phyloP scores from a whole-genome alignment of 108 stramenopile genomes.

The Fragilaria crotonensis region DNA sequence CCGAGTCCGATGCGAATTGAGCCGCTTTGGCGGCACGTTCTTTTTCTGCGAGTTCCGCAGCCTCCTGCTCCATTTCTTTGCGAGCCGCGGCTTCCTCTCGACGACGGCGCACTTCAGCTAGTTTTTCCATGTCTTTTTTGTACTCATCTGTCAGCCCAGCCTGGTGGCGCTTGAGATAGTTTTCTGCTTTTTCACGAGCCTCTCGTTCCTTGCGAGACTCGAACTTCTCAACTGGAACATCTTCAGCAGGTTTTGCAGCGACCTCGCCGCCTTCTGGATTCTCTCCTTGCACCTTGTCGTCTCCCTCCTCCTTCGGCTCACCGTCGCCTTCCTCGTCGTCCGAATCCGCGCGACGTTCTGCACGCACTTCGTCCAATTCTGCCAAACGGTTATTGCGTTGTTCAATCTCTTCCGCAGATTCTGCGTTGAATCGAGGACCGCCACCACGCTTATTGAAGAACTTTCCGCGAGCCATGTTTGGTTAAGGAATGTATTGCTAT shows the following conservation, averaged over 20 bases:
- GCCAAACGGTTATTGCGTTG: conserved; percentile 69
- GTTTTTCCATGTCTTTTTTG: conserved; percentile 77
- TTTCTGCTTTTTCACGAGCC: conserved; percentile 40
- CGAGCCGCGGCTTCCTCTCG: conserved; percentile 57
- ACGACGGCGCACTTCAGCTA: conserved; percentile 71
- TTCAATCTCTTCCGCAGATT: conserved; percentile 83
- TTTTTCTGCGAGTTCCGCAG: conserved; percentile 37
- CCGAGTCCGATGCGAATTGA: conserved; percentile 10
- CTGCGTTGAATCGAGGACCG: conserved; percentile 64
- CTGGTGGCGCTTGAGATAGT: conserved; percentile 46
- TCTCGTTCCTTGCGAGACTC: conserved; percentile 31
- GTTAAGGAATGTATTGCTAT: too few species aligned
- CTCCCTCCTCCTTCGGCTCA: conserved; percentile 38
- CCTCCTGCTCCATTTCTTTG: conserved; percentile 49
- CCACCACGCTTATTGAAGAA: conserved; percentile 82
- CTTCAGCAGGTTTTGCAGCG: conserved; percentile 4
- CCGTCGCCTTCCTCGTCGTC: conserved; percentile 50
- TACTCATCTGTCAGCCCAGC: conserved; percentile 76
- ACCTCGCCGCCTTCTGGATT: conserved; percentile 29
- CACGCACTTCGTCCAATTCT: conserved; percentile 69
- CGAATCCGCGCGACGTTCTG: conserved; percentile 60
- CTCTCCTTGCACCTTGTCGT: conserved; percentile 32
- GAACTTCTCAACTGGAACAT: conserved; percentile 27
- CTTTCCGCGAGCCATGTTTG: conserved; percentile 71
- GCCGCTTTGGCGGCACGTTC: conserved; percentile 38